Percentiles rank a stretch among this genome's conserved stretches.
These are phyloP conservation scores for Heracleum sosnowskyi DNA, from an alignment of 129 eudicot genomes.

Conservation along the genomic window DNA sequence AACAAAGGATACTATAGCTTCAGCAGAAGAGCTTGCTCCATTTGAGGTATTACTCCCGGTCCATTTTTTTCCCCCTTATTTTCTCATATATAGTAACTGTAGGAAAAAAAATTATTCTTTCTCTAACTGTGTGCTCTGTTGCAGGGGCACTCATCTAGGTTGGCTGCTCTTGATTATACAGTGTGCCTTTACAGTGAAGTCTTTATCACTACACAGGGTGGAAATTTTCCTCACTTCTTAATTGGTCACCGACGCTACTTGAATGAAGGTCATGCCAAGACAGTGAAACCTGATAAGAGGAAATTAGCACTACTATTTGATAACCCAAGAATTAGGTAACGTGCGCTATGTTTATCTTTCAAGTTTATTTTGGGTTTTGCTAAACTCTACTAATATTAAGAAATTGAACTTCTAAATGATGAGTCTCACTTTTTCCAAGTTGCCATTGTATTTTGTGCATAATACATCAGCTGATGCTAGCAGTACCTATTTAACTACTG, in stretches of 20 bases:
- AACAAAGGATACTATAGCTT: slow-evolving; percentile 75
- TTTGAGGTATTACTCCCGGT: slow-evolving; percentile 46
- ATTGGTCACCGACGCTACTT: slow-evolving; percentile 88
- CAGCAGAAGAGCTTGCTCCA: slow-evolving; percentile 85
- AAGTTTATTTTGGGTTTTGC: neutral
- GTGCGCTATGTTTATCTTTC: neutral
- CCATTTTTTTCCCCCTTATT: neutral
- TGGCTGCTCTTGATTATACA: slow-evolving; percentile 98
- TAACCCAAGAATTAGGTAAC: slow-evolving; percentile 75
- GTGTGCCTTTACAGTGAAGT: slow-evolving; percentile 95
- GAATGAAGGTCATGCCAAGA: slow-evolving; percentile 89
- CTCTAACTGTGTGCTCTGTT: slow-evolving; percentile 5
- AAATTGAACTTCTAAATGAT: neutral
- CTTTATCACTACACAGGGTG: slow-evolving; percentile 93
- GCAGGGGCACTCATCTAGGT: slow-evolving; percentile 90
- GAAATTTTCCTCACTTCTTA: slow-evolving; percentile 94
- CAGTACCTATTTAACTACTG: neutral
- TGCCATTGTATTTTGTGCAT: neutral
- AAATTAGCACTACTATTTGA: slow-evolving; percentile 76
- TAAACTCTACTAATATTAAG: neutral
- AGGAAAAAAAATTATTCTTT: neutral
- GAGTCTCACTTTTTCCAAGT: neutral
- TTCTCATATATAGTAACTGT: neutral
- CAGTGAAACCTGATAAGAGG: slow-evolving; percentile 90
- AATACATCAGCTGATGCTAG: neutral